Evolutionary conservation across 2,329 filamentous ascomycete species (phyloP).

Genomic region (Hymenoscyphus fructigenus): DNA sequence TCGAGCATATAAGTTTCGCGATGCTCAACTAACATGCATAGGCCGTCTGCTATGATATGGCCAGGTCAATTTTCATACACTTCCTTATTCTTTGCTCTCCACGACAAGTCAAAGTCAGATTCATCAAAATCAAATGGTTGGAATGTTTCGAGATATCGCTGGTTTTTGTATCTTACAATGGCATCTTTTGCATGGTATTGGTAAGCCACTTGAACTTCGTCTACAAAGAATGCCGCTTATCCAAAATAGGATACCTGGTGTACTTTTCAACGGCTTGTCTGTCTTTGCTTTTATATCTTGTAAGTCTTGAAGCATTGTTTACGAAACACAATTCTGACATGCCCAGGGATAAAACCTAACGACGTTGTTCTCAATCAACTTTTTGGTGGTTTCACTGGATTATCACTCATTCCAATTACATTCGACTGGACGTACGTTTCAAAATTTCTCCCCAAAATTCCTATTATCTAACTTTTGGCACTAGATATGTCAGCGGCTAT

Average conservation of each 20-base stretch:
- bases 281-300: constrained; percentile 72
- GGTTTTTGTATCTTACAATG: constrained; percentile 39
- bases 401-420: constrained; percentile 69
- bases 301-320: constrained; percentile 50
- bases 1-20: background rate
- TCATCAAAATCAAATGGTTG: constrained; percentile 57
- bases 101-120: constrained; percentile 58
- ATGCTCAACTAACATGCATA: background rate
- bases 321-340: background rate
- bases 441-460: no score
- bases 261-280: constrained; percentile 66
- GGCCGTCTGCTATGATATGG: constrained; percentile 30
- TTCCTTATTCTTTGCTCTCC: constrained; percentile 44
- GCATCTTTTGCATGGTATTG: constrained; percentile 53
- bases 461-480: constrained; percentile 34
- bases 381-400: constrained; percentile 65
- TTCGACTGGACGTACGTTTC: constrained; percentile 68
- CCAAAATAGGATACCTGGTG: constrained; percentile 47
- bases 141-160: constrained; percentile 42
- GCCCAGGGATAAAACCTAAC: constrained; percentile 68
- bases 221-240: background rate
- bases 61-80: constrained; percentile 25
- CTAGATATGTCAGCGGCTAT: constrained; percentile 41
- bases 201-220: background rate
- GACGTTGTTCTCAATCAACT: constrained; percentile 69